These are phyloP conservation scores for Graphilbum ipis-grandicollis DNA, from an alignment of 2,329 filamentous ascomycete species.

Conservation along the genomic window DNA sequence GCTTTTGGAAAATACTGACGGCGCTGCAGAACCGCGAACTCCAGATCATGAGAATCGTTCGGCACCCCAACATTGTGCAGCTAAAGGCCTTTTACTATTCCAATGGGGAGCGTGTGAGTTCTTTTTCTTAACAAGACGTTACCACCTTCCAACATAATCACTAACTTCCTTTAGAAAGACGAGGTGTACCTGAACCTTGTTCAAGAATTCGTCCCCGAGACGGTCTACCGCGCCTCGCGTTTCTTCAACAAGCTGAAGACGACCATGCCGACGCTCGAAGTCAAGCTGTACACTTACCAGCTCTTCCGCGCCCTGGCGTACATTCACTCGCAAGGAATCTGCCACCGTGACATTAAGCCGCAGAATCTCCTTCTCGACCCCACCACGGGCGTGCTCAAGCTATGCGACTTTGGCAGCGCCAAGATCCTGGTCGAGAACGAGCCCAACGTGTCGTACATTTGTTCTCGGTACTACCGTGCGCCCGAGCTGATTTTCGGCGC, in stretches of 20 bases:
- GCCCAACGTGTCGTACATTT: conserved; percentile 98
- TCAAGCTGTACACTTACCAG: conserved; percentile 99
- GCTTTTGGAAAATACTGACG: background rate
- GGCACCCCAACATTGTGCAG: conserved; percentile 94
- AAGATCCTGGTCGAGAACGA: conserved; percentile 98
- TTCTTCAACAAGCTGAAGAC: conserved; percentile 99
- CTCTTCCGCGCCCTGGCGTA: conserved; percentile 96
- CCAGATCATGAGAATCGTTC: conserved; percentile 98
- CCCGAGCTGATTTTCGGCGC: conserved; percentile 97
- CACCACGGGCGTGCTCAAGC: conserved; percentile 77
- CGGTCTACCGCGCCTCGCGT: conserved; percentile 89
- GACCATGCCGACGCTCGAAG: conserved; percentile 95
- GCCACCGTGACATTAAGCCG: conserved; percentile 97
- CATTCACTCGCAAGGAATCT: conserved; percentile 98
- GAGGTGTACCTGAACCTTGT: conserved; percentile 98
- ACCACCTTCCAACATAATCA: too few species aligned
- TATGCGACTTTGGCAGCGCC: conserved; percentile 96
- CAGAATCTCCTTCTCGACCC: conserved; percentile 94
- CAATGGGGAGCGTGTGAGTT: conserved; percentile 81
- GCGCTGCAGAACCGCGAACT: conserved; percentile 75
- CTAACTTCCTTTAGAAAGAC: too few species aligned
- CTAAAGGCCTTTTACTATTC: conserved; percentile 99
- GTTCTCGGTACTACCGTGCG: conserved; percentile 95
- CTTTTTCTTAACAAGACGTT: too few species aligned
- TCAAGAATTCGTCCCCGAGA: conserved; percentile 95